Base-by-base conservation (phyloP, 2,329 filamentous ascomycete species). In the Chrysoporthe puriensis region DNA sequence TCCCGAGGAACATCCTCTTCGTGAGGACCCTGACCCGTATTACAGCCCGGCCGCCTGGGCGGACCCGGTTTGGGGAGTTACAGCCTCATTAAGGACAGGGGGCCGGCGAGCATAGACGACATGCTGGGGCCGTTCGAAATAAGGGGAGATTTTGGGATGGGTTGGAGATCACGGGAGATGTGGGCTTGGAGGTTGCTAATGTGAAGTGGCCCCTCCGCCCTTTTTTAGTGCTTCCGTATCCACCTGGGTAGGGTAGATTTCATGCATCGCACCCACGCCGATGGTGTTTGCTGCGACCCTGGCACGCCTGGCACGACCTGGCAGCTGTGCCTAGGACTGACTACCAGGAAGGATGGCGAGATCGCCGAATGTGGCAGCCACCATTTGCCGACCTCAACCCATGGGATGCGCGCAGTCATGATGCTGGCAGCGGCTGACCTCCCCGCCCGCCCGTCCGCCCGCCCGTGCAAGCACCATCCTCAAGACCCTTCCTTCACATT, bases 201-300 rank as follows among this genome's bases (percentile, higher is more conserved):
- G 36, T 40, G 36, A 40, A 9, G 50, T 54, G 50, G 50, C 50
- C 26, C 50, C 32, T 54, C 32, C 50, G 32, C 21, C 50, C 21
- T 32, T 54, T 32, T 54, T 54, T 54, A 32, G 50, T 54, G 50
- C 50, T 54, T 54, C 4, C 26, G 50, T 21, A 54, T 32, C 50
- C 50, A 54, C 50, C 50, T 57, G 54, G 54, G 54, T 57, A 57
- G 54, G 54, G 54, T 57, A 40, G 32, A 57, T 57, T 57, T 36
- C 54, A 57, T 57, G 54, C 54, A 57, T 57, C 54, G 54, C 34
- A 26, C 32, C 54, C 34, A 34, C 32, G 6, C 54, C 40, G 54
- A 2, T 57, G 54, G 54, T 21, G 54, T 56, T 57, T 40, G 54
- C 34, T 40, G 54, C 32, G 54, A 57, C 54, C 54, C 54, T 57